Conservation (phyloP, 257 asterid genomes). For the Euphrasia confusa region DNA sequence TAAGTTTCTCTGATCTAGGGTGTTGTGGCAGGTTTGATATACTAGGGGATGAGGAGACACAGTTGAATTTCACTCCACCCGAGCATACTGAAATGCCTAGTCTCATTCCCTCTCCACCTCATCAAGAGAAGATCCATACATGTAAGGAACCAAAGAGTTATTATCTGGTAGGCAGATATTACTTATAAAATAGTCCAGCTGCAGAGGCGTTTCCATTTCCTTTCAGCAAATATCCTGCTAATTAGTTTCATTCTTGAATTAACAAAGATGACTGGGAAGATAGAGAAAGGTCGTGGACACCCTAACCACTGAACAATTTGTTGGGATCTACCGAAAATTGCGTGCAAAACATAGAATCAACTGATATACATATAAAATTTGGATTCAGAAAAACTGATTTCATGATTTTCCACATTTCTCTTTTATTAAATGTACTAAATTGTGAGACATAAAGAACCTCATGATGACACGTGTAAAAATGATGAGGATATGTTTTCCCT, state of each 20-base stretch:
- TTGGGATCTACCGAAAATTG: constrained; percentile 6
- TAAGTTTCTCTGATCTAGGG: constrained; percentile 21
- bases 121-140: constrained; percentile 38
- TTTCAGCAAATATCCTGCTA: constrained; percentile 14
- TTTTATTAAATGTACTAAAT: constrained; percentile 5
- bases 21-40: constrained; percentile 67
- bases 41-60: constrained; percentile 64
- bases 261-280: constrained; percentile 1
- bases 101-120: constrained; percentile 67
- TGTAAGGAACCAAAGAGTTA: constrained; percentile 34
- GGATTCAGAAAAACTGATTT: constrained; percentile 12
- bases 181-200: constrained; percentile 15
- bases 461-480: constrained; percentile 9
- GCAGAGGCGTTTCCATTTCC: constrained; percentile 17
- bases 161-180: constrained; percentile 17
- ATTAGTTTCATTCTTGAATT: background rate
- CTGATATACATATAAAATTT: background rate
- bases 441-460: constrained; percentile 12
- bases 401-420: constrained; percentile 12
- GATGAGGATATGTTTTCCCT: constrained; percentile 3
- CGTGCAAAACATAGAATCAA: constrained; percentile 8
- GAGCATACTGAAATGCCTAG: constrained; percentile 56
- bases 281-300: constrained; percentile 7
- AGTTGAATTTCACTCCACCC: constrained; percentile 45
- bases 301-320: constrained; percentile 9